Base-by-base conservation (phyloP, 345 rosid species). In the Lepidium sativum region DNA sequence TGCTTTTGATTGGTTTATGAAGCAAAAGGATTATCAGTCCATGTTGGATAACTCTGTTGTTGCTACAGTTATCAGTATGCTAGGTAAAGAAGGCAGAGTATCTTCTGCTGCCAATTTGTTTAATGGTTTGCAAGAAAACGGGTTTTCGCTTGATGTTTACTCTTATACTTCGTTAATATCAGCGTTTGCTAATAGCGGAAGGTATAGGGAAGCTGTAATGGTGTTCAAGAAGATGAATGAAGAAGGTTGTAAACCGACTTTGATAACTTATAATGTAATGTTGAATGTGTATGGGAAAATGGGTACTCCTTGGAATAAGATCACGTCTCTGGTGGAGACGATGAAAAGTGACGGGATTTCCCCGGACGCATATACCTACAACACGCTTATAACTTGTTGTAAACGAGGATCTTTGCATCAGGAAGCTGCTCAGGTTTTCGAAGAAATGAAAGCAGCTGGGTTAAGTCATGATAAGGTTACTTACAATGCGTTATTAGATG, bases 261-360 rank as follows among this genome's bases (percentile, higher is more conserved):
- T 94, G 83, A 82, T 90, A 6, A 90, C 97, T 42, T 90, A 94
- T 56, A 94, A 94, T 69, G 88, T 94, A 51, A 68, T 88, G 45
- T 65, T 94, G 77, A 82, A 94, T 75, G 89, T 86, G 64, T 83
- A 82, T 71, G 97, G 99, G 39, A 88, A 94, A 78, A 88, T 94
- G 96, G 99, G 96, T 40, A 88, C 84, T 92, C 84, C 88, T n/a
- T 94, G 99, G 99, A 84, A 71, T 72, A 86, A 83, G 81, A 80
- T 86, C 53, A 74, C 41, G 11, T 82, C 76, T 48, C 80, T 89
- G 14, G 77, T 84, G 8, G 79, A 84, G 49, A 82, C 74, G 45
- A 94, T 94, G 87, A 84, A 82, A 79, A 76, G 50, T 17, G 65
- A 79, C 1, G 92, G 89, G 67, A 66, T 84, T 77, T 44, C 67